Evolutionary conservation across 1,284 basidiomycete species (phyloP).

Genomic region (Leccinum fallax): DNA sequence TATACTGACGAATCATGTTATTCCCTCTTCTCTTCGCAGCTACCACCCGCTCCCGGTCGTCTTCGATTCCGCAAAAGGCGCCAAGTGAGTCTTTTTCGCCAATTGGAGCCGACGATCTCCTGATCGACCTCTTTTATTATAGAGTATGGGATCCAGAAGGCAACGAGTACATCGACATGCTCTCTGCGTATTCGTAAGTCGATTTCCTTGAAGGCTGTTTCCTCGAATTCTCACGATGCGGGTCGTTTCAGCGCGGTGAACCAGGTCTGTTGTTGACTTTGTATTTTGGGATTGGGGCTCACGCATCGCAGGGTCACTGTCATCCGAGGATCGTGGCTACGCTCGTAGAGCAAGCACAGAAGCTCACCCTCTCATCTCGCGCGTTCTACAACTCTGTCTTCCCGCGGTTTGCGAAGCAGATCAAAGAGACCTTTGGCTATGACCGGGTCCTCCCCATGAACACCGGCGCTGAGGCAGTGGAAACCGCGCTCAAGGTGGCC

Average conservation of each 20-base stretch:
- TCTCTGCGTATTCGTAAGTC: slow-evolving; percentile 93
- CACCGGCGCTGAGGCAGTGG: slow-evolving; percentile 97
- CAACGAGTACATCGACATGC: slow-evolving; percentile 92
- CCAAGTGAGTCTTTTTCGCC: slow-evolving; percentile 66
- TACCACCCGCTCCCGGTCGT: slow-evolving; percentile 97
- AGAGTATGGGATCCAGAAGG: slow-evolving; percentile 98
- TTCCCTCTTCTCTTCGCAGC: slow-evolving; percentile 46
- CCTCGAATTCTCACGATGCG: slow-evolving; percentile 9
- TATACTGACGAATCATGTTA: slow-evolving; percentile 30
- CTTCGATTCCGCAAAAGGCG: slow-evolving; percentile 88
- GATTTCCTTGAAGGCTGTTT: slow-evolving; percentile 6
- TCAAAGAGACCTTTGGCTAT: slow-evolving; percentile 86
- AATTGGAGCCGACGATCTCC: slow-evolving; percentile 15
- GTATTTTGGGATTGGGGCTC: slow-evolving; percentile 9
- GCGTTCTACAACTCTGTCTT: slow-evolving; percentile 97
- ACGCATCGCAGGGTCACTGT: slow-evolving; percentile 77
- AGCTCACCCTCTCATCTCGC: slow-evolving; percentile 91
- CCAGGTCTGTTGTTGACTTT: slow-evolving; percentile 53
- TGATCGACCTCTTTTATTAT: slow-evolving; percentile 6
- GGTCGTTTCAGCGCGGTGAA: slow-evolving; percentile 71
- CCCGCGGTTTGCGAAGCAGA: slow-evolving; percentile 84
- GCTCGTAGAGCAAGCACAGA: slow-evolving; percentile 85
- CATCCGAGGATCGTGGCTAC: slow-evolving; percentile 88
- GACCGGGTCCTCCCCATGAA: slow-evolving; percentile 99
- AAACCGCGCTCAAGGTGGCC: slow-evolving; percentile 85